A percentile compares a stretch with the other conserved stretches of the same genome.
Evolutionary conservation across 495 filamentous ascomycete species (phyloP).

Genomic region (Penicillium tannophilum): DNA sequence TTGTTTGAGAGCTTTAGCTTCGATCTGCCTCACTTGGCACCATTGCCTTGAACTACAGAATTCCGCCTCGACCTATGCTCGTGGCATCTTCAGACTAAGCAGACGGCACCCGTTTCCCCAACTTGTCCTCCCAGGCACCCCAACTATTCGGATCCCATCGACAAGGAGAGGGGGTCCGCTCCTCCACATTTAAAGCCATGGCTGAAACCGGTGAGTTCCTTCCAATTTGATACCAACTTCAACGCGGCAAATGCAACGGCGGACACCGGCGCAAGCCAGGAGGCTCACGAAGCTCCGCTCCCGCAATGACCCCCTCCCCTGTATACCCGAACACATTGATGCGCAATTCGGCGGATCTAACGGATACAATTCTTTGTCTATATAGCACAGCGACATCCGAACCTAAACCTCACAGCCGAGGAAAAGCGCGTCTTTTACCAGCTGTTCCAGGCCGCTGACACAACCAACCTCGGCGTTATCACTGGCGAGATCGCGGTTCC

Average conservation of each 20-base stretch:
- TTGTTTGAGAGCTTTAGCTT: constrained; percentile 11
- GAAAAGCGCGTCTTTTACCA: constrained; percentile 93
- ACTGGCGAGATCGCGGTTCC: constrained; percentile 95
- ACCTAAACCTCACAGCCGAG: constrained; percentile 84
- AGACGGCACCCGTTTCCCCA: constrained; percentile 24
- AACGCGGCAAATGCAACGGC: background rate
- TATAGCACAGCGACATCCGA: constrained; percentile 53
- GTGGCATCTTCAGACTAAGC: constrained; percentile 32
- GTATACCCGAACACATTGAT: constrained; percentile 9
- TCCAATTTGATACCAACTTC: background rate
- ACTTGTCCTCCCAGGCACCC: constrained; percentile 21
- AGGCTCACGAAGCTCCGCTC: constrained; percentile 26
- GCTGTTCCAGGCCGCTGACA: constrained; percentile 87
- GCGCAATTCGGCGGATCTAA: constrained; percentile 30
- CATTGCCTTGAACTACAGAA: constrained; percentile 10
- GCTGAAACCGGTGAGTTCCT: constrained; percentile 41
- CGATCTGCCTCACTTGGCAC: constrained; percentile 8
- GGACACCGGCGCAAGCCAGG: constrained; percentile 30
- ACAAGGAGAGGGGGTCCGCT: constrained; percentile 36
- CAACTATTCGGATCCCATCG: constrained; percentile 24
- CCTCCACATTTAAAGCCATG: constrained; percentile 41
- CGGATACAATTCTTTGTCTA: constrained; percentile 18
- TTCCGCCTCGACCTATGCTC: constrained; percentile 36
- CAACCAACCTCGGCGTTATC: constrained; percentile 86
- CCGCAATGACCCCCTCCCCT: constrained; percentile 19